Conservation (phyloP, 2,329 filamentous ascomycete genomes). For the Colletotrichum sidae region DNA sequence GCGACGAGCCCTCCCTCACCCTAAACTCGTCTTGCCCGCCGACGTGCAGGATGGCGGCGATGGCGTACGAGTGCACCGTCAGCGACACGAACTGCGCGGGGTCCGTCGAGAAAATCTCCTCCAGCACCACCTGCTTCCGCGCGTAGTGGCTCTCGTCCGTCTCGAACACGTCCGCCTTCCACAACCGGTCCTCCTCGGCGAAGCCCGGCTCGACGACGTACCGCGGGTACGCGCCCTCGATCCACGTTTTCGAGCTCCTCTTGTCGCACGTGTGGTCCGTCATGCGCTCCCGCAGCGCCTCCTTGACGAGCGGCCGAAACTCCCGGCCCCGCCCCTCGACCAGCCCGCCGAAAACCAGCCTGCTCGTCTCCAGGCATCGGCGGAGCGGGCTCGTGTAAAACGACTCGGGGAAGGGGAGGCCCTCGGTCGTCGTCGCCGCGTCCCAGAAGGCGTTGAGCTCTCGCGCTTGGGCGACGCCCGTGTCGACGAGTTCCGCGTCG, state of each 20-base stretch:
- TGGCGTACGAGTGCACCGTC: constrained; percentile 62
- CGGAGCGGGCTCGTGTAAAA: constrained; percentile 70
- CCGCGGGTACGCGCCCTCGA: constrained; percentile 60
- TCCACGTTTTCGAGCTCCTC: constrained; percentile 59
- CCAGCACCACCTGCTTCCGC: constrained; percentile 55
- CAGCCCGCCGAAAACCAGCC: constrained; percentile 61
- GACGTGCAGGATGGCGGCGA: constrained; percentile 54
- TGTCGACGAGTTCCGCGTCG: constrained; percentile 61
- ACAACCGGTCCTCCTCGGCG: constrained; percentile 65
- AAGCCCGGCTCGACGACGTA: constrained; percentile 67
- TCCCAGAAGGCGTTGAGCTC: constrained; percentile 65
- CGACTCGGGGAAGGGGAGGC: constrained; percentile 63
- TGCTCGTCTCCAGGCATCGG: constrained; percentile 68
- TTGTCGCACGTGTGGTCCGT: constrained; percentile 73
- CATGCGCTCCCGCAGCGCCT: constrained; percentile 68
- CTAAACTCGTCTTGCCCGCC: constrained; percentile 57
- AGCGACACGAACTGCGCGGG: constrained; percentile 58
- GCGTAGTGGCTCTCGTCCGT: constrained; percentile 58
- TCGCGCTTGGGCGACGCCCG: constrained; percentile 64
- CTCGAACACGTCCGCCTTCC: constrained; percentile 60
- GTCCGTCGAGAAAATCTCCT: constrained; percentile 58
- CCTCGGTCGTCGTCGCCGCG: constrained; percentile 53
- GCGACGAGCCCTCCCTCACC: constrained; percentile 63
- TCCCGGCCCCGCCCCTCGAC: constrained; percentile 47
- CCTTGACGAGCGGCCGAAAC: constrained; percentile 67